Evolutionary conservation across 2,329 filamentous ascomycete genomes (phyloP), one percentile per base, ranked within the genome.

Genomic region (Claviceps sp.): DNA sequence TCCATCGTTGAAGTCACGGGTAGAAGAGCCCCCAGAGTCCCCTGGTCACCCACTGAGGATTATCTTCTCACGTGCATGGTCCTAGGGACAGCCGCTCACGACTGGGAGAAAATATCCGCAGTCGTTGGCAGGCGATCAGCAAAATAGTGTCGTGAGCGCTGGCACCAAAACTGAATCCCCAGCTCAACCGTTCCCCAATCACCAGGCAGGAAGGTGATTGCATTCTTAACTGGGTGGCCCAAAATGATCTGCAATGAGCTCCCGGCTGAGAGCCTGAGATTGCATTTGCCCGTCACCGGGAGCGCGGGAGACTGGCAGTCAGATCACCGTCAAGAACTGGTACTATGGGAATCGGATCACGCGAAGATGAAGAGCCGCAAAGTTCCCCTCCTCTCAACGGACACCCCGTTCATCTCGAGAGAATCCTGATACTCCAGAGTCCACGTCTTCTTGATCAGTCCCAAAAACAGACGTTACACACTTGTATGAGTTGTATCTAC

Each of bases 281-380:
- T n/a, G n/a, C n/a, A n/a, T n/a, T 96, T 63, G 88, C 90, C 46
- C 79, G 90, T 58, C 76, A 81, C 46, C 76, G 96, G 18, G 78
- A 84, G 51, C 89, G 89, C 57, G 20, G 20, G 20, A 22, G 20
- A 22, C 20, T 22, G 84, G 90, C 62, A 95, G 89, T 67, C 91
- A 96, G 72, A 96, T 96, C 63, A 86, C 88, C 30, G 88, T 96
- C 57, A 96, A 96, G 79, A 96, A 96, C 69, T 96, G 89, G 89
- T 95, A 88, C 87, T 95, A 95, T 65, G 89, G 90, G 48, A 87
- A 95, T 71, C 81, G 89, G 62, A 77, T 85, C 61, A 77, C 74
- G 62, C 72, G 81, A 57, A 48, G 26, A 14, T 9, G 2, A 0
- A 30, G 34, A 20, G 3, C 41, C 8, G 30, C 18, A 22, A 22